phyloP scores from a whole-genome alignment of 257 asterid species.

The Linaria vulgaris region DNA sequence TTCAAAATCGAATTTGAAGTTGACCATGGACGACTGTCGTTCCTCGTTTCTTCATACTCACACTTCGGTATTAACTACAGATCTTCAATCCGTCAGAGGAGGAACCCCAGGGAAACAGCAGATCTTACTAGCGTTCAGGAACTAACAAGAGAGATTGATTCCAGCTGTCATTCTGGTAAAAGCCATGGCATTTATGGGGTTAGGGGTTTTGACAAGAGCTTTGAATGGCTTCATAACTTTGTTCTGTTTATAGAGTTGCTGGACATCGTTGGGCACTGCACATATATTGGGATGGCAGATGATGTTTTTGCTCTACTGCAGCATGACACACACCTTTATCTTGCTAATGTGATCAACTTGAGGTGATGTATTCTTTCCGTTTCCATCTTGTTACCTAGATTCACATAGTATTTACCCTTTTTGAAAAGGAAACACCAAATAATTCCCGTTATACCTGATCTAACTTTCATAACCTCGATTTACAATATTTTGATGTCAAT shows the following conservation, averaged over 20 bases:
- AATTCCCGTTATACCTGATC: conserved; percentile 1
- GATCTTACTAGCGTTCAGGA: conserved; percentile 92
- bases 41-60: conserved; percentile 25
- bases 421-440: background rate
- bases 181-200: conserved; percentile 23
- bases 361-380: conserved; percentile 48
- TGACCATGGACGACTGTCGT: conserved; percentile 20
- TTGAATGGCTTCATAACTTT: conserved; percentile 16
- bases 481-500: background rate
- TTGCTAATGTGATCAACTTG: conserved; percentile 81
- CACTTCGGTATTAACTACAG: conserved; percentile 36
- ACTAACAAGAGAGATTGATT: conserved; percentile 69
- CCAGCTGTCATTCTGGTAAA: conserved; percentile 71
- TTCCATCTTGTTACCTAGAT: background rate
- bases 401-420: conserved; percentile 1
- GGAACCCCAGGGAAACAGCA: conserved; percentile 87
- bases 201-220: conserved; percentile 16
- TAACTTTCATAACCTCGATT: conserved; percentile 6
- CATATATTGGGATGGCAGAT: conserved; percentile 96
- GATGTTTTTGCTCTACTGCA: conserved; percentile 81
- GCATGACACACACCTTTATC: conserved; percentile 85
- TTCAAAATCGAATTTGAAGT: conserved; percentile 14
- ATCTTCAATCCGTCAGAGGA: conserved; percentile 79
- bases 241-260: conserved; percentile 60
- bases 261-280: conserved; percentile 77